phyloP scores from a whole-genome alignment of 2,329 filamentous ascomycete species.

The Helicocarpus griseus region DNA sequence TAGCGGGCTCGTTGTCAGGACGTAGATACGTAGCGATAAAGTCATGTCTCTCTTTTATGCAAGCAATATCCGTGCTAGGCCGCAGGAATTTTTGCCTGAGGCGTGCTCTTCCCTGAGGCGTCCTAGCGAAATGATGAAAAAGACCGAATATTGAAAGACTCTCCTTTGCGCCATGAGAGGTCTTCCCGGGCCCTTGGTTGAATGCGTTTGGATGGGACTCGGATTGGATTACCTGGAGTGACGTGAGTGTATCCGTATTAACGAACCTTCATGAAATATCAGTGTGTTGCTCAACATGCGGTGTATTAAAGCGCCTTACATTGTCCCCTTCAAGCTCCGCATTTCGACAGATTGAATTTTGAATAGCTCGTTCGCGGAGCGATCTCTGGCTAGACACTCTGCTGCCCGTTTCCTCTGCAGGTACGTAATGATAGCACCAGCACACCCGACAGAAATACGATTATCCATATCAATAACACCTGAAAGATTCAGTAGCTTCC shows the following conservation, averaged over 20 bases:
- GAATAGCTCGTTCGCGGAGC: constrained; percentile 45
- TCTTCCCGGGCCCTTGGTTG: constrained; percentile 57
- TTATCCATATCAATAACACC: constrained; percentile 67
- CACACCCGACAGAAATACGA: constrained; percentile 66
- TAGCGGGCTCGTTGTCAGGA: constrained; percentile 53
- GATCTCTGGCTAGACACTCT: constrained; percentile 53
- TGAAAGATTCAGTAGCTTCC: constrained; percentile 58
- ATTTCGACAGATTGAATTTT: constrained; percentile 58
- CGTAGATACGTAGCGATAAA: constrained; percentile 58
- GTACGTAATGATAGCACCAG: constrained; percentile 75
- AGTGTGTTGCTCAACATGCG: constrained; percentile 3
- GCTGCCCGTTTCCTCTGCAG: constrained; percentile 59
- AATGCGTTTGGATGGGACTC: constrained; percentile 77
- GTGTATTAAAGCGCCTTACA: constrained; percentile 35
- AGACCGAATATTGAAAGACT: constrained; percentile 75
- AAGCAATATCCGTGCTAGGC: constrained; percentile 57
- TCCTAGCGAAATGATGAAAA: constrained; percentile 64
- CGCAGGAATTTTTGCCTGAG: constrained; percentile 75
- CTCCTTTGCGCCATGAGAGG: constrained; percentile 61
- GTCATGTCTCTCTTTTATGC: constrained; percentile 63
- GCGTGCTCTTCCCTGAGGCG: constrained; percentile 64
- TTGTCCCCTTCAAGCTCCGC: constrained; percentile 58
- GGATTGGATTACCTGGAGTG: constrained; percentile 74
- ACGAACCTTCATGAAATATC: constrained; percentile 58
- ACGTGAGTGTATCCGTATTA: constrained; percentile 67